A percentile compares a stretch with the other conserved stretches of the same genome.
Evolutionary conservation across 2,329 filamentous ascomycete genomes (phyloP).

Genomic region (Pseudogymnoascus sp.): DNA sequence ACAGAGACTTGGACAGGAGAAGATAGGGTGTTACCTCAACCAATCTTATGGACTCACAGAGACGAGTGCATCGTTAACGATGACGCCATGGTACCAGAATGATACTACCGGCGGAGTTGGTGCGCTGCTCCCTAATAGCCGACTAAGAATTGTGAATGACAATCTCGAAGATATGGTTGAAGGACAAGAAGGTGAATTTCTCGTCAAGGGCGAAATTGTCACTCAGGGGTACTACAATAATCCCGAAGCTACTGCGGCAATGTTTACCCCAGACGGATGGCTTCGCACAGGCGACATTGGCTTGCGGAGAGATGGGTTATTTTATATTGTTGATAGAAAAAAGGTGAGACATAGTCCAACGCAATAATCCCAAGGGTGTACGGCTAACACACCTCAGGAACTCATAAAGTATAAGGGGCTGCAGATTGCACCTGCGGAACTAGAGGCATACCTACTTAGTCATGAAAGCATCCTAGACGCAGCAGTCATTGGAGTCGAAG

Average conservation of each 20-base stretch:
- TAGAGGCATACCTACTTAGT: constrained; percentile 36
- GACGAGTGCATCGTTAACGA: constrained; percentile 69
- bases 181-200: constrained; percentile 23
- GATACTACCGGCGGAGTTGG: constrained; percentile 46
- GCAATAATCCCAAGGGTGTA: neutral
- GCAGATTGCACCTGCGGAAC: constrained; percentile 41
- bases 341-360: constrained; percentile 42
- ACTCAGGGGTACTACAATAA: constrained; percentile 32
- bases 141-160: constrained; percentile 56
- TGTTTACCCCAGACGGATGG: constrained; percentile 25
- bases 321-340: constrained; percentile 59
- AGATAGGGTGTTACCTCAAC: constrained; percentile 66
- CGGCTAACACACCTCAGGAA: constrained; percentile 27
- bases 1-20: constrained; percentile 55
- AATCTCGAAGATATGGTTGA: constrained; percentile 41
- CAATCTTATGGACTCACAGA: constrained; percentile 85
- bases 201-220: constrained; percentile 24
- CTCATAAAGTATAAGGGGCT: constrained; percentile 43
- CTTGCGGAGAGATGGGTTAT: constrained; percentile 33
- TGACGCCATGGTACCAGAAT: constrained; percentile 54
- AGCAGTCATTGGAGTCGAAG: constrained; percentile 36
- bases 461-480: constrained; percentile 36
- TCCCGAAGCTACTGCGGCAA: constrained; percentile 23
- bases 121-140: constrained; percentile 60
- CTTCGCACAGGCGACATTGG: constrained; percentile 35